Base-by-base conservation (phyloP, 2,329 filamentous ascomycete genomes). In the Fusarium verticillioides region DNA sequence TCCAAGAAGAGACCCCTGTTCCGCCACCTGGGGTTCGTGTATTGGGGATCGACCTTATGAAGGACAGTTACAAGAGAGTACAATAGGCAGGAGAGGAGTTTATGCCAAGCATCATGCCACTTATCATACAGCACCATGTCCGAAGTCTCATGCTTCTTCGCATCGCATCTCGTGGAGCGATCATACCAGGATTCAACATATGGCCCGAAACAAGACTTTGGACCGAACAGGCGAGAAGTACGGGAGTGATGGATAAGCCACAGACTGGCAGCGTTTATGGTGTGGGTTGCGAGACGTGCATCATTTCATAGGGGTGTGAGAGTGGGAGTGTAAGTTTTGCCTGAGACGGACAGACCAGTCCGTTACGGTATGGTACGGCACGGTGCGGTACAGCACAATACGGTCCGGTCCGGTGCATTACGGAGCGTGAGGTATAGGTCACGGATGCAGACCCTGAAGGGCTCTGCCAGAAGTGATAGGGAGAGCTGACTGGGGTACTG, bases 231-330 rank as follows among this genome's bases (percentile, higher is more conserved):
- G 54, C 23, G 39, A 13, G 52, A 39, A 49, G 28, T 18, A 30
- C 30, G 49, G 47, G 42, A 49, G 36, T 47, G 13, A 49, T 30
- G 43, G 49, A 36, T n/a, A 54, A 44, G 49, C 58, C 49, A 59
- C 34, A 53, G 15, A 13, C 40, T 42, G 58, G 9, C 49, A 59
- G 40, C 23, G 44, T 50, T 47, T 40, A 23, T 40, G 44, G 39
- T 23, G 50, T 57, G 67, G 70, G 63, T 66, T 69, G 64, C 60
- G 52, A 73, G 65, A 72, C 69, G 63, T 69, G 44, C 64, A 53
- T 64, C 30, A 53, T 66, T 69, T 21, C 34, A 63, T 53, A 72
- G 37, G 32, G 23, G 37, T 26, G 40, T n/a, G 47, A 54, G 65
- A 63, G 57, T 37, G 47, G 42, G 43, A 34, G 64, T 32, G 42